Evolutionary conservation across 2,329 filamentous ascomycete genomes (phyloP).

Genomic region (Colletotrichum cordylinicola): DNA sequence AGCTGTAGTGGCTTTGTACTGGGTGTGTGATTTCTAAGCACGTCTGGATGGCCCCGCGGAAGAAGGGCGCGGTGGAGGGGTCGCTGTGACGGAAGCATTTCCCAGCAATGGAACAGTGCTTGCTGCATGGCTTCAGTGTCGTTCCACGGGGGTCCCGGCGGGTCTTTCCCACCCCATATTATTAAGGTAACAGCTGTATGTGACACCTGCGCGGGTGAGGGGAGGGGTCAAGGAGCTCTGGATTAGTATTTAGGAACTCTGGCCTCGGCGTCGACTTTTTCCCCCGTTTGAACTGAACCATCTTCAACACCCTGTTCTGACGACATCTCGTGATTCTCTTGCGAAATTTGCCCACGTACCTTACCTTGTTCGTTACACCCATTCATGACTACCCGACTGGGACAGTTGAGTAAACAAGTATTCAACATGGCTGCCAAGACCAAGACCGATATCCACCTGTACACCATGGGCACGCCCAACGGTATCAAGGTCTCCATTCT

Average conservation of each 20-base stretch:
- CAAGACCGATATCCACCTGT: conserved; percentile 75
- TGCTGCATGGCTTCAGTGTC: background rate
- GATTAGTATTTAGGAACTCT: conserved; percentile 7
- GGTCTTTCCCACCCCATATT: background rate
- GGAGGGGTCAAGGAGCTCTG: conserved; percentile 1
- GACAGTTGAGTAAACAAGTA: conserved; percentile 10
- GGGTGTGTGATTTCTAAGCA: conserved; percentile 18
- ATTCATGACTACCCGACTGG: conserved; percentile 14
- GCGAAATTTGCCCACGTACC: background rate
- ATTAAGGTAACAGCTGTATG: background rate
- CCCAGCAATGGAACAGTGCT: background rate
- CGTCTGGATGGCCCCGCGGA: background rate
- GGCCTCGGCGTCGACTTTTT: background rate
- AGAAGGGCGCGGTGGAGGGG: background rate
- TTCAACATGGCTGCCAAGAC: conserved; percentile 45
- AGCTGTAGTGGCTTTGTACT: background rate
- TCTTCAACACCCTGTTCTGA: background rate
- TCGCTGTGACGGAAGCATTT: conserved; percentile 14
- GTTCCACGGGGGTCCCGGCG: background rate
- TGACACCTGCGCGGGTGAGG: background rate
- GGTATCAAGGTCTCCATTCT: conserved; percentile 89
- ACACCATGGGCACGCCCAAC: conserved; percentile 85
- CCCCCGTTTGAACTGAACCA: background rate
- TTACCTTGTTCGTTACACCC: background rate
- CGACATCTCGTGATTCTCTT: background rate